These are phyloP conservation scores for Globisporangium mamillatum DNA, from an alignment of 352 stramenopile species.

Conservation along the genomic window DNA sequence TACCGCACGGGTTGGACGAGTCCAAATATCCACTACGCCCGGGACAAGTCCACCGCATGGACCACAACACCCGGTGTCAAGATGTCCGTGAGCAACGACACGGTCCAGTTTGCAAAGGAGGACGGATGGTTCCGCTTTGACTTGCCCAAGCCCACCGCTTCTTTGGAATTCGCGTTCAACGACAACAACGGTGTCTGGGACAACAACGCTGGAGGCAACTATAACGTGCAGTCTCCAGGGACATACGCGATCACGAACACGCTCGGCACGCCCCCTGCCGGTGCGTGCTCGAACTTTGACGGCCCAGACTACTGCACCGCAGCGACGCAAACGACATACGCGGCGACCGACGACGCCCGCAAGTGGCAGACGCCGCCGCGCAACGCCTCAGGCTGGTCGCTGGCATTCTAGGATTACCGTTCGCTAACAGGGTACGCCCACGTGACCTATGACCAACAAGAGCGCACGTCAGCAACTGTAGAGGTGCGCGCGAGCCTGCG, in stretches of 20 bases:
- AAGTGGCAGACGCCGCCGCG: constrained; percentile 2
- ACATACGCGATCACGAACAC: constrained; percentile 31
- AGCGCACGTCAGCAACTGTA: not conserved
- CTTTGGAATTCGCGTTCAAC: constrained; percentile 41
- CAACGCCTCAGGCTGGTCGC: not conserved
- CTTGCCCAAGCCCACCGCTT: constrained; percentile 16
- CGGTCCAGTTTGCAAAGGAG: constrained; percentile 29
- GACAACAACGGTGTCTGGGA: constrained; percentile 42
- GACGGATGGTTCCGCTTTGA: constrained; percentile 44
- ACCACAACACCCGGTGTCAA: constrained; percentile 28
- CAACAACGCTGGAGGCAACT: constrained; percentile 39
- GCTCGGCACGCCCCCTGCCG: constrained; percentile 23
- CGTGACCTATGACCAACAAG: not conserved
- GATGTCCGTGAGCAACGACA: constrained; percentile 32
- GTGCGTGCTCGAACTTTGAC: constrained; percentile 33
- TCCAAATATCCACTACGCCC: constrained; percentile 42
- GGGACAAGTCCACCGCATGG: constrained; percentile 23
- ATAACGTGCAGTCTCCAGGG: constrained; percentile 28
- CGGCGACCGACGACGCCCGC: constrained; percentile 22
- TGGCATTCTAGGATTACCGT: not conserved
- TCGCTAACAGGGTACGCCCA: constrained; percentile 1
- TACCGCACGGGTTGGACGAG: constrained; percentile 41
- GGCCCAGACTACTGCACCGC: constrained; percentile 28
- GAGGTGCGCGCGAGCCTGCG: constrained; percentile 19
- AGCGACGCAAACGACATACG: constrained; percentile 19